Evolutionary conservation across 345 rosid species (phyloP), one percentile per base, ranked within the genome.

Genomic region (Geranium rotundifolium): DNA sequence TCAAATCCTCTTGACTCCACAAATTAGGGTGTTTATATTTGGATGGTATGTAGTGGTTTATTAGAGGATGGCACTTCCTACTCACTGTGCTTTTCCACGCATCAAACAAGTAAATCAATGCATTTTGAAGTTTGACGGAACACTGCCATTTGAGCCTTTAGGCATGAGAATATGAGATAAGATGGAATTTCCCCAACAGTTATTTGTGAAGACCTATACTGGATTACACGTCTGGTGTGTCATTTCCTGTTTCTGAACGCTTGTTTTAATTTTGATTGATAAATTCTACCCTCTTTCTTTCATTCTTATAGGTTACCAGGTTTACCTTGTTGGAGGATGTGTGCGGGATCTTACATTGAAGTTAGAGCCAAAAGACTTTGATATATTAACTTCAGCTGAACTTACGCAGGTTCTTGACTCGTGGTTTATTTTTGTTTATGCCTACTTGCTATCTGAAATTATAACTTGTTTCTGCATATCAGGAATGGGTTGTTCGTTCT

Each of bases 271-370:
- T 10, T 5, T 46, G 46, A 29, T 29, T 59, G 4, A 9, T 59
- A 59, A 6, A 29, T 29, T 34, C 13, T 13, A 7, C 1, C 62
- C 41, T 34, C 29, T 59, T 29, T 29, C 34, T 18, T 68, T 18
- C 62, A 23, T 0, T 46, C 52, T 9, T 67, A 56, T 64, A 90
- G 99, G 99, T 50, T 76, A 79, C 73, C 87, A 84, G 63, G 99
- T 85, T 62, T 88, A 90, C 72, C 96, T 90, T 63, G 99, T 95
- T 7, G 99, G 97, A 68, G 99, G 99, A 10, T 88, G 97, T 63
- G 96, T 95, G 41, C 77, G 99, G 61, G 99, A 95, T 84, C 95
- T 95, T 72, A 79, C 90, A 55, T 70, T 95, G 70, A 84, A 85
- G 74, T 71, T 86, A 74, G 81, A 70, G 29, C 99, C 99, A 0